These are phyloP conservation scores for Claviceps fusiformis DNA, from an alignment of 2,329 filamentous ascomycete species.

Conservation along the genomic window DNA sequence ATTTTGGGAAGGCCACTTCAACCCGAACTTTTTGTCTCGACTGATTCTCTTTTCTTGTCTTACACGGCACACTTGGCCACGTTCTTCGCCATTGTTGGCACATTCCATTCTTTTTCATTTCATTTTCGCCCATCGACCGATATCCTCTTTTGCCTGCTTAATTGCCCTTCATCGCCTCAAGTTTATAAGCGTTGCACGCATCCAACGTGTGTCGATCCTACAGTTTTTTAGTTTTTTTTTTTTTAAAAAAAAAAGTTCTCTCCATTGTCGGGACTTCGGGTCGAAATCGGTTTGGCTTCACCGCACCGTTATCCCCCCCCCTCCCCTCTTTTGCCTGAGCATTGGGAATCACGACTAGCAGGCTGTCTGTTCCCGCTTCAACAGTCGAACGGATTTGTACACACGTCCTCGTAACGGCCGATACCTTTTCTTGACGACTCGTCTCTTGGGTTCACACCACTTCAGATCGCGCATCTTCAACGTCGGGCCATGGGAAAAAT, in stretches of 20 bases:
- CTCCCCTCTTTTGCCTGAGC: not conserved
- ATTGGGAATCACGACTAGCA: slow-evolving; percentile 3
- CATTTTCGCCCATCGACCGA: not conserved
- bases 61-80: not conserved
- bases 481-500: slow-evolving; percentile 17
- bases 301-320: too few species aligned
- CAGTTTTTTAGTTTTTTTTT: not conserved
- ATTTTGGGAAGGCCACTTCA: not conserved
- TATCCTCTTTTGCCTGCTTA: not conserved
- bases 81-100: slow-evolving; percentile 1
- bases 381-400: not conserved
- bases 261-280: not conserved
- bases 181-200: not conserved
- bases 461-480: not conserved
- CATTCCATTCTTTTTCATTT: slow-evolving; percentile 3
- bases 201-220: not conserved
- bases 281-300: not conserved
- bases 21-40: not conserved
- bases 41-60: not conserved
- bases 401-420: not conserved
- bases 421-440: not conserved
- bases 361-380: slow-evolving; percentile 1
- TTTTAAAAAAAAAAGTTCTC: too few species aligned
- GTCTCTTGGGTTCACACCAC: not conserved
- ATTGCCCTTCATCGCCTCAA: not conserved